These are phyloP conservation scores for Geotrichum fermentans DNA, from an alignment of 1,139 yeast species.

Conservation along the genomic window DNA sequence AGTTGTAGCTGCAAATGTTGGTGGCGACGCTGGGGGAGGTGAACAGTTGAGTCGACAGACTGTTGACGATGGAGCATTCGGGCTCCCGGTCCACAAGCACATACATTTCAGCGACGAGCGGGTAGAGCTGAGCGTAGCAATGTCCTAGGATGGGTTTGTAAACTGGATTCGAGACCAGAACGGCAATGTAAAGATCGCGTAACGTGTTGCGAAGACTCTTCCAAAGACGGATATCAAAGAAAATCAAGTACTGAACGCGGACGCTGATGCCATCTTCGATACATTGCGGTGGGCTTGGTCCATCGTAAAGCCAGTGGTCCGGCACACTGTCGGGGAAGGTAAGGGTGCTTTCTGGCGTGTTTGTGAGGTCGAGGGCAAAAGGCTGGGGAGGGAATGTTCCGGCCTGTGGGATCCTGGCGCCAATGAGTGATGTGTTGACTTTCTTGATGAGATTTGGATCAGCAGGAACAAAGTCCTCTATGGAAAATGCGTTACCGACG, in stretches of 20 bases:
- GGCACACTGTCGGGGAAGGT: conserved; percentile 46
- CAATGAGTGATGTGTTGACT: conserved; percentile 32
- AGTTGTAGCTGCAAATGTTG: conserved; percentile 63
- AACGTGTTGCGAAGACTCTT: conserved; percentile 56
- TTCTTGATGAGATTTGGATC: conserved; percentile 12
- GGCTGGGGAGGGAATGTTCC: conserved; percentile 20
- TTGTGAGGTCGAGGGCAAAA: conserved; percentile 6
- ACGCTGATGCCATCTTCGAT: conserved; percentile 33
- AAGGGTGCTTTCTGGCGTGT: conserved; percentile 36
- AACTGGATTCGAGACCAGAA: conserved; percentile 60
- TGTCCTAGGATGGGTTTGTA: conserved; percentile 61
- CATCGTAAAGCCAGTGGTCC: conserved; percentile 40
- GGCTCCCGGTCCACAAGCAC: conserved; percentile 74
- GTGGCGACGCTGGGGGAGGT: conserved; percentile 80
- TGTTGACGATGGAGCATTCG: conserved; percentile 68
- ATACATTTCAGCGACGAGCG: conserved; percentile 70
- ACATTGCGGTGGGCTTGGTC: conserved; percentile 12
- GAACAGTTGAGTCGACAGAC: conserved; percentile 78
- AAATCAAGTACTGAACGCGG: conserved; percentile 69
- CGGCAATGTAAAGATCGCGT: conserved; percentile 64
- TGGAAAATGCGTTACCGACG: conserved; percentile 28
- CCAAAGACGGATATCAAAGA: conserved; percentile 70
- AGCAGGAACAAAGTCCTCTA: background rate
- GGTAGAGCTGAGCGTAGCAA: conserved; percentile 80
- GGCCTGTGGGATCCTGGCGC: conserved; percentile 26